phyloP scores from a whole-genome alignment of 2,329 filamentous ascomycete genomes.

The Fusarium nisikadoi region DNA sequence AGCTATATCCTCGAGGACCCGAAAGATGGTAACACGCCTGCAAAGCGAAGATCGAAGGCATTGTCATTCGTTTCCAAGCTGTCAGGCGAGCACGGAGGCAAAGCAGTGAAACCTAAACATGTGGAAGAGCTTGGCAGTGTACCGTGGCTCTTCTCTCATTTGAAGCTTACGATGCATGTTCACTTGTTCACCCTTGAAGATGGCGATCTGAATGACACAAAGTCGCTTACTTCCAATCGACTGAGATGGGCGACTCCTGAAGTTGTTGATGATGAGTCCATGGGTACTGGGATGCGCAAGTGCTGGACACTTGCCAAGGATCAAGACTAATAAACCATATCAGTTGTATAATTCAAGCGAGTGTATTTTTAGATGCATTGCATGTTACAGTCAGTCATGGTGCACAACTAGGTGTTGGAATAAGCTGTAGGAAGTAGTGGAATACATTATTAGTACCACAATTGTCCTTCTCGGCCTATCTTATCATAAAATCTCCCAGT shows the following conservation, averaged over 20 bases:
- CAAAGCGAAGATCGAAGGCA: slow-evolving; percentile 53
- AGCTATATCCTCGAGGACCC: slow-evolving; percentile 52
- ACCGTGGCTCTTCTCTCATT: slow-evolving; percentile 67
- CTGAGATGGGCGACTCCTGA: slow-evolving; percentile 52
- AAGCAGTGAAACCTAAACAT: slow-evolving; percentile 43
- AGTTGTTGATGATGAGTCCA: slow-evolving; percentile 60
- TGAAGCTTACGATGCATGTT: slow-evolving; percentile 68
- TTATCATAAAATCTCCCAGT: too few species aligned
- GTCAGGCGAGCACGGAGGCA: slow-evolving; percentile 25
- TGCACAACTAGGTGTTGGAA: not conserved
- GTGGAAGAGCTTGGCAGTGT: slow-evolving; percentile 60
- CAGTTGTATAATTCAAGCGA: not conserved
- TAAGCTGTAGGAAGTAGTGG: not conserved
- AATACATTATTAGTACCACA: not conserved
- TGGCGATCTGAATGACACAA: not conserved
- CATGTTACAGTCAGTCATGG: not conserved
- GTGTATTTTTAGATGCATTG: not conserved
- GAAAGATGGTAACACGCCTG: slow-evolving; percentile 37
- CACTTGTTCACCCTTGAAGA: slow-evolving; percentile 57
- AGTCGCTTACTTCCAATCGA: slow-evolving; percentile 30
- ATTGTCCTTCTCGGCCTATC: not conserved
- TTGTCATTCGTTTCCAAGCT: slow-evolving; percentile 47
- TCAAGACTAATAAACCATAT: slow-evolving; percentile 22
- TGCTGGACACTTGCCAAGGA: slow-evolving; percentile 61
- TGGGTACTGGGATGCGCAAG: slow-evolving; percentile 69